phyloP scores from a whole-genome alignment of 2,329 filamentous ascomycete genomes.

The Penicillium palitans region DNA sequence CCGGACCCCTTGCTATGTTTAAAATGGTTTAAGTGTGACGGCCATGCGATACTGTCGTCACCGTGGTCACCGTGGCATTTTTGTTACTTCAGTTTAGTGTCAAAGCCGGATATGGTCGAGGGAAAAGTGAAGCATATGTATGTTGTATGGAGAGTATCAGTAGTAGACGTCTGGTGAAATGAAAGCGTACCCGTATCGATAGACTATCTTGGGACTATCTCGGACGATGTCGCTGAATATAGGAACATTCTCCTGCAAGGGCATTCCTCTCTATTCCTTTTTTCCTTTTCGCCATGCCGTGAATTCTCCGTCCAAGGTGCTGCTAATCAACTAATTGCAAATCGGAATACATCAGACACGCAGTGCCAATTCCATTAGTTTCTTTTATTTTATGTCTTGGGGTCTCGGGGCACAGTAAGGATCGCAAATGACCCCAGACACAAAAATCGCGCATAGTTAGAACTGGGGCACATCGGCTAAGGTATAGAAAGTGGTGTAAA shows the following conservation, averaged over 20 bases:
- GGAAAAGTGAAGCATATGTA: slow-evolving; percentile 2
- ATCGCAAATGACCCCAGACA: slow-evolving; percentile 9
- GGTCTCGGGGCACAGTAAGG: slow-evolving; percentile 10
- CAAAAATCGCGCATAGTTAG: slow-evolving; percentile 32
- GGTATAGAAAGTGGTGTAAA: slow-evolving; percentile 10
- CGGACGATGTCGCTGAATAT: slow-evolving; percentile 15
- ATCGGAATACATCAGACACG: not conserved
- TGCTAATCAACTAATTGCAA: slow-evolving; percentile 3
- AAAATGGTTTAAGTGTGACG: slow-evolving; percentile 8
- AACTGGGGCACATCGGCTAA: slow-evolving; percentile 19
- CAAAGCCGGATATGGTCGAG: slow-evolving; percentile 5
- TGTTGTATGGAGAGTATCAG: too few species aligned
- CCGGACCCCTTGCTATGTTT: slow-evolving; percentile 21
- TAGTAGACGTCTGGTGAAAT: not conserved
- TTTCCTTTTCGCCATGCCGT: slow-evolving; percentile 5
- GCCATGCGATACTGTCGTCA: slow-evolving; percentile 15
- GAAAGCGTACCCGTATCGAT: not conserved
- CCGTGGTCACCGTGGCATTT: not conserved
- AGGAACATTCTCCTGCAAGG: slow-evolving; percentile 25
- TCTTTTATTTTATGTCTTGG: slow-evolving; percentile 6
- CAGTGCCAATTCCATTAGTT: slow-evolving; percentile 15
- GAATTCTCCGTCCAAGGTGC: slow-evolving; percentile 17
- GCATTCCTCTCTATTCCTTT: slow-evolving; percentile 10
- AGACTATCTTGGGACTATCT: slow-evolving; percentile 4
- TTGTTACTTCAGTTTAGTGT: not conserved